These are phyloP conservation scores for Globomyces pollinis-pini DNA, from an alignment of 192 early-diverging fungal genomes.

Conservation along the genomic window DNA sequence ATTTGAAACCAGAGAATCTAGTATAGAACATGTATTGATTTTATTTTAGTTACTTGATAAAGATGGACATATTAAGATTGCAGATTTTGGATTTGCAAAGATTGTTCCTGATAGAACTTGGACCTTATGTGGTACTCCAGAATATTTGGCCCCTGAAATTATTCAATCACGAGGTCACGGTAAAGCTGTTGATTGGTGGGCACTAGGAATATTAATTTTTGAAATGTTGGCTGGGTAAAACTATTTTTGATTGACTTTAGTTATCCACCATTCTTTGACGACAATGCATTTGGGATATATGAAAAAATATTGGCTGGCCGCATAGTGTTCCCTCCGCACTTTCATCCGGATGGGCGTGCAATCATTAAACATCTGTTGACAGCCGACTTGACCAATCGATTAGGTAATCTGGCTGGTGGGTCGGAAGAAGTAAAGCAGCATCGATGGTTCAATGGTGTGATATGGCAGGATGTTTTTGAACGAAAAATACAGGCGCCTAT, in stretches of 20 bases:
- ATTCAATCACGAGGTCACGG: slow-evolving; percentile 96
- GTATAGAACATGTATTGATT: slow-evolving; percentile 17
- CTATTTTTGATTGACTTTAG: slow-evolving; percentile 63
- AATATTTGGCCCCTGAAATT: slow-evolving; percentile 93
- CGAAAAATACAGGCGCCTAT: slow-evolving; percentile 78
- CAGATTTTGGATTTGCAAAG: slow-evolving; percentile 98
- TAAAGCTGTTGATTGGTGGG: slow-evolving; percentile 99
- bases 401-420: slow-evolving; percentile 91
- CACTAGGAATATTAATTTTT: slow-evolving; percentile 92
- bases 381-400: slow-evolving; percentile 81
- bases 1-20: slow-evolving; percentile 85
- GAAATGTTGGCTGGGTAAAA: slow-evolving; percentile 96
- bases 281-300: slow-evolving; percentile 96
- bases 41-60: slow-evolving; percentile 68
- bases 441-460: slow-evolving; percentile 87
- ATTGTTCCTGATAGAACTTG: slow-evolving; percentile 85
- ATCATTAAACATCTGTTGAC: slow-evolving; percentile 86
- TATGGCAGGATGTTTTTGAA: slow-evolving; percentile 82
- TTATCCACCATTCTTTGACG: slow-evolving; percentile 95
- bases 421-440: slow-evolving; percentile 88
- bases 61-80: slow-evolving; percentile 90
- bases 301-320: slow-evolving; percentile 93
- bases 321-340: slow-evolving; percentile 82
- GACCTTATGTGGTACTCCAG: slow-evolving; percentile 97
- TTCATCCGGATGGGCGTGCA: slow-evolving; percentile 77